Base-by-base conservation (phyloP, 1,284 basidiomycete species). In the Fomitopsis palustris region DNA sequence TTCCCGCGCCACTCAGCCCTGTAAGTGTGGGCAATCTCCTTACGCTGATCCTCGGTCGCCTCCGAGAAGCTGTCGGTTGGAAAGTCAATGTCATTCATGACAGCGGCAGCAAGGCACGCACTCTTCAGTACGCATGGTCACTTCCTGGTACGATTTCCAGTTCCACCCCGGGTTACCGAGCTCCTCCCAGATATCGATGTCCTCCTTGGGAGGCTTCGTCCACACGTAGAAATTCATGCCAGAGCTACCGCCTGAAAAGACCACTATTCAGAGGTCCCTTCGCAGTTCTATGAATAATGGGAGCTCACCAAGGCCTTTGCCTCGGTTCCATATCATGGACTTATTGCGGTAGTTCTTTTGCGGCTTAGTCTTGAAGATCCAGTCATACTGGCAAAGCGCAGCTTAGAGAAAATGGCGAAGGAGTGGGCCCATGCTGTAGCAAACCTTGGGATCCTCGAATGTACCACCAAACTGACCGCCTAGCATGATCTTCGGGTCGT, bases 401-500 rank as follows among this genome's bases (percentile, higher is more conserved):
- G 58, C 47, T 27, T 58, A 58, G 57, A 6, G 45, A 16, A 16
- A 8, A 42, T 42, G 56, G 61, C 42, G 60, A 54, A 16, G 53
- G 56, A 1, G 19, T 27, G 23, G 45, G 9, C 25, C 10, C 9
- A 21, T 3, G 7, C 21, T 0, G 27, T 25, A 12, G 19, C 14
- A 12, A 3, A 35, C 51, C 19, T 17, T 42, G 23, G 29, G 25
- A 45, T 17, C 53, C 19, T 19, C 53, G 21, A 42, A 59, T 2
- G 53, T 49, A 21, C 55, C 9, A n/a, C 31, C 31, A 14, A 38
- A 33, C 17, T 23, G 17, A 10, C n/a, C 9, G 12, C 59, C 67
- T n/a, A 33, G 70, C 68, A 45, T 54, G 21, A 74, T 65, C 14
- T 65, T 62, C 8, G 68, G 67, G 55, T 76, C 73, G 29, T 71